These are phyloP conservation scores for Amanita subjunquillea DNA, from an alignment of 768 basidiomycete genomes.

Conservation along the genomic window DNA sequence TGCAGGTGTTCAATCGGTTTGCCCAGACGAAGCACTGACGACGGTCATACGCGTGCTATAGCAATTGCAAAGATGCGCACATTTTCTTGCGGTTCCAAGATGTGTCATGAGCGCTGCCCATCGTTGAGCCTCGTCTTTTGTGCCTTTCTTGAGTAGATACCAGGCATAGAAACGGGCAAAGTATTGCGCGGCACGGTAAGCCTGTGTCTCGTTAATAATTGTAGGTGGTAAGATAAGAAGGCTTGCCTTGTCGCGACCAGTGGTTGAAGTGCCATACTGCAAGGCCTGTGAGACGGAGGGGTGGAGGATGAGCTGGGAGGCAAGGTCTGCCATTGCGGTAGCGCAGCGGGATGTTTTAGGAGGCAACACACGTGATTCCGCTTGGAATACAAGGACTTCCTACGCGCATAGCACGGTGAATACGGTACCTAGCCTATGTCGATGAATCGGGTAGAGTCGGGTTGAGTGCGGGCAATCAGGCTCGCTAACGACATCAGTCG, in stretches of 20 bases:
- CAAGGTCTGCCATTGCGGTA: conserved; percentile 35
- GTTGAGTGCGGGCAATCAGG: conserved; percentile 1
- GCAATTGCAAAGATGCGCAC: conserved; percentile 30
- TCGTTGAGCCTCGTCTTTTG: conserved; percentile 59
- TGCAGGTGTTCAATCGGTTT: conserved; percentile 94
- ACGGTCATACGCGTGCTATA: conserved; percentile 3
- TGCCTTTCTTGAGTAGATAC: conserved; percentile 60
- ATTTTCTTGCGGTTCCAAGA: conserved; percentile 76
- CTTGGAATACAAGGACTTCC: too few species aligned
- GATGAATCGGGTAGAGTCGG: not conserved
- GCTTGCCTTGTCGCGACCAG: conserved; percentile 83
- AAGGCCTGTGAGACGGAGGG: conserved; percentile 68
- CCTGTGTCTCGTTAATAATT: conserved; percentile 28
- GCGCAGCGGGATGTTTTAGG: not conserved
- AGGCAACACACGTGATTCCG: conserved; percentile 15
- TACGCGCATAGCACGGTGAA: too few species aligned
- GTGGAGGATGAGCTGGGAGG: conserved; percentile 77
- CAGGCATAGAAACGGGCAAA: conserved; percentile 84
- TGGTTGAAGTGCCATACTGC: conserved; percentile 69
- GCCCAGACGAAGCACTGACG: conserved; percentile 79
- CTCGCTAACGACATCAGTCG: not conserved
- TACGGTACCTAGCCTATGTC: too few species aligned
- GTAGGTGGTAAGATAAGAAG: not conserved
- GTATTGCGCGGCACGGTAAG: conserved; percentile 88
- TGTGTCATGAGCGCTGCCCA: conserved; percentile 84